phyloP scores from a whole-genome alignment of 176 grass and related monocot genomes.

The Puccinellia tenuiflora region DNA sequence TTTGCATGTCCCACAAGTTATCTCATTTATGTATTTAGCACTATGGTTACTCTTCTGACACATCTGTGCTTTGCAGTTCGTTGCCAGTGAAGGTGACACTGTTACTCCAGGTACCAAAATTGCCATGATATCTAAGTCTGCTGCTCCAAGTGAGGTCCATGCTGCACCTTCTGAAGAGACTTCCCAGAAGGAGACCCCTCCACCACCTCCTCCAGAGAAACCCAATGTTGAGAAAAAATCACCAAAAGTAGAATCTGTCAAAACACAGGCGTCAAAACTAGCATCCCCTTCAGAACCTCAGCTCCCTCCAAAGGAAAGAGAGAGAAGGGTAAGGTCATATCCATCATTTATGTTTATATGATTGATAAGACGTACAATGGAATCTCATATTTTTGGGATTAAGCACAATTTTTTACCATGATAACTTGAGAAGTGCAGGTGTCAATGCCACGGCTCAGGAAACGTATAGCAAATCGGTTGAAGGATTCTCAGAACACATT shows the following conservation, averaged over 20 bases:
- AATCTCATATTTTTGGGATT: background rate
- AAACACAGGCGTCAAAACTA: slow-evolving; percentile 21
- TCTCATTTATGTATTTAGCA: slow-evolving; percentile 7
- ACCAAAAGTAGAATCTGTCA: slow-evolving; percentile 32
- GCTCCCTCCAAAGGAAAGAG: slow-evolving; percentile 80
- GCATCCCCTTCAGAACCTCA: slow-evolving; percentile 66
- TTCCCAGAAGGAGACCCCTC: slow-evolving; percentile 36
- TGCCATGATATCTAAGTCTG: slow-evolving; percentile 70
- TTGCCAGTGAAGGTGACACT: slow-evolving; percentile 66
- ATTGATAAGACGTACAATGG: background rate
- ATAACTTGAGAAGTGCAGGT: slow-evolving; percentile 35
- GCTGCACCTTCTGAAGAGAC: slow-evolving; percentile 55
- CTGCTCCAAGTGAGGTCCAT: slow-evolving; percentile 42
- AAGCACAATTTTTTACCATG: background rate
- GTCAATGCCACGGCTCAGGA: slow-evolving; percentile 74
- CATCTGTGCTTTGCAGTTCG: slow-evolving; percentile 40
- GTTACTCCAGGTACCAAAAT: slow-evolving; percentile 76
- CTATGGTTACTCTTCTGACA: slow-evolving; percentile 11
- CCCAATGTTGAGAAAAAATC: slow-evolving; percentile 40
- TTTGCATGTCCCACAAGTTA: background rate
- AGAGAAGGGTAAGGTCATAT: slow-evolving; percentile 47
- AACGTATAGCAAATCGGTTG: slow-evolving; percentile 66
- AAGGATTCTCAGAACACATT: slow-evolving; percentile 94
- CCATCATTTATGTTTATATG: background rate
- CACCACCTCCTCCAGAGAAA: slow-evolving; percentile 29